Base-by-base conservation (phyloP, 2,329 filamentous ascomycete genomes). In the Polytolypa hystricis region DNA sequence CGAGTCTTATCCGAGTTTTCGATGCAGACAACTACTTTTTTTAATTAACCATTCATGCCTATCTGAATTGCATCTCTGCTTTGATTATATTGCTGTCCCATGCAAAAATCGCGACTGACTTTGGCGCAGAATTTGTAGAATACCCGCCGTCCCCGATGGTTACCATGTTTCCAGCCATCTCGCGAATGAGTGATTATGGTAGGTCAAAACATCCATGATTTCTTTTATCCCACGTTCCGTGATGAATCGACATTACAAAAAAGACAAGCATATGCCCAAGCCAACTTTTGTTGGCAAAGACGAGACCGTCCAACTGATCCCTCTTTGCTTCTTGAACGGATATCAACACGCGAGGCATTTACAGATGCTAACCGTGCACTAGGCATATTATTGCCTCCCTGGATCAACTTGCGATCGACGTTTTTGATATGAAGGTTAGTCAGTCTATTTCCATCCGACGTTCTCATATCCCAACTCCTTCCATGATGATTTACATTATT, bases 211-310 rank as follows among this genome's bases (percentile, higher is more conserved):
- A 37, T 36, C 39, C 35, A 29, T 21, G 21, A 29, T 25, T 30
- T 28, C 19, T 30, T n/a, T 35, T 44, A 44, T 45, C 42, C 44
- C 42, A 53, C 53, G 60, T 62, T 51, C n/a, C 54, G 77, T 91
- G 84, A 91, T 91, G 84, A 91, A 73, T 61, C 70, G 75, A 85
- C 80, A 74, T 70, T 68, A 71, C 73, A 69, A 62, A 66, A 80
- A 77, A 76, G 84, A 93, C 85, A 93, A 93, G 84, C 84, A 93
- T 93, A 93, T 93, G 84, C 93, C 85, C 73, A 79, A 93, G 85
- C 77, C 47, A 48, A 51, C 53, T 52, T 54, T 43, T 47, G 54
- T 53, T 51, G 53, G 53, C 54, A 39, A 64, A 65, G 70, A 73
- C 65, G 70, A 73, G 48, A 66, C 56, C 57, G 61, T 70, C 66